A percentile compares a stretch with the other conserved stretches of the same genome.
These are phyloP conservation scores for Geopyxis carbonaria DNA, from an alignment of 495 filamentous ascomycete genomes.

Conservation along the genomic window DNA sequence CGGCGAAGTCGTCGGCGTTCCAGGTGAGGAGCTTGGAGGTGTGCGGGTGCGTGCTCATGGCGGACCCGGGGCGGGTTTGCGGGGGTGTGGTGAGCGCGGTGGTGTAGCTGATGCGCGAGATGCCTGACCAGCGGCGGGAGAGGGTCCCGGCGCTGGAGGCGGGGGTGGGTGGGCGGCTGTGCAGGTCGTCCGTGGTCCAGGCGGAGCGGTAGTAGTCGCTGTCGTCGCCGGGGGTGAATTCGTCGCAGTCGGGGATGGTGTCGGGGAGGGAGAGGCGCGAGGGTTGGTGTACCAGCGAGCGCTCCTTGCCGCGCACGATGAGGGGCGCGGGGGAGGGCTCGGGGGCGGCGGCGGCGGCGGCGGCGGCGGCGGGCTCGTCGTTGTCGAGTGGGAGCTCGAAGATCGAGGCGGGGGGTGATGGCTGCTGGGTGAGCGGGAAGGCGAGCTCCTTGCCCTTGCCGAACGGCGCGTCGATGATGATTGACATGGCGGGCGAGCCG, in stretches of 20 bases:
- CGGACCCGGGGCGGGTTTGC: not conserved
- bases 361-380: not conserved
- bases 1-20: constrained; percentile 1
- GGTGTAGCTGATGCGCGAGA: constrained; percentile 1
- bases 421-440: constrained; percentile 1
- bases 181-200: too few species aligned
- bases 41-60: not conserved
- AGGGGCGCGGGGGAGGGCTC: not conserved
- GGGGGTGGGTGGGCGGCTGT: constrained; percentile 1
- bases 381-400: not conserved
- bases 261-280: too few species aligned
- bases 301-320: too few species aligned
- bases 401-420: constrained; percentile 3
- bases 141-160: not conserved
- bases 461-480: not conserved
- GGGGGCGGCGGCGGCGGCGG: not conserved
- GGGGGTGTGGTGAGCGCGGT: constrained; percentile 4
- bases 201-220: not conserved
- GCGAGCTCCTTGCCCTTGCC: constrained; percentile 3
- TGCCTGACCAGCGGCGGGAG: constrained; percentile 1
- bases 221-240: not conserved
- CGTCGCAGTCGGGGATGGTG: too few species aligned
- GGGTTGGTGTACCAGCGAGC: too few species aligned
- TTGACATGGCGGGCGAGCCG: not conserved
- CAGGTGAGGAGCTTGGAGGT: constrained; percentile 1